Conservation (phyloP, 192 early-diverging fungal genomes). For the Coemansia umbellata region DNA sequence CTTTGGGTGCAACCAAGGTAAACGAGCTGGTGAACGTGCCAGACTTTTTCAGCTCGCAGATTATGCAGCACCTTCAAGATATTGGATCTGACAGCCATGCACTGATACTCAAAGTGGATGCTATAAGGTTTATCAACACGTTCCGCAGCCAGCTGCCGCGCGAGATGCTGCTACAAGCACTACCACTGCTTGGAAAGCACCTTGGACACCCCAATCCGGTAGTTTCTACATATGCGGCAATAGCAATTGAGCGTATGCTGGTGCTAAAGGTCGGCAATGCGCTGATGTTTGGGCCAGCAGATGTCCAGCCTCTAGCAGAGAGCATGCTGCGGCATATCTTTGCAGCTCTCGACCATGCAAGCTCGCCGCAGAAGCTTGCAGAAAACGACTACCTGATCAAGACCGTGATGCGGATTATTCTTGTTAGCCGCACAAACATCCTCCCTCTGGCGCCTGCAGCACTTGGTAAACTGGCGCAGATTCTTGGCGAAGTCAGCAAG, state of each 20-base stretch:
- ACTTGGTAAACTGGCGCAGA: conserved; percentile 68
- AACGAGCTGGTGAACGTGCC: conserved; percentile 81
- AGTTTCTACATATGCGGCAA: conserved; percentile 89
- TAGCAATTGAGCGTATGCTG: conserved; percentile 86
- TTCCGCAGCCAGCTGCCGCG: conserved; percentile 93
- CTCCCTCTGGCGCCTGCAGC: conserved; percentile 66
- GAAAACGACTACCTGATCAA: conserved; percentile 98
- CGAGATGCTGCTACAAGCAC: conserved; percentile 66
- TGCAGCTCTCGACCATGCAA: conserved; percentile 66
- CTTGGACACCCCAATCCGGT: conserved; percentile 76
- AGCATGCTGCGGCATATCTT: conserved; percentile 71
- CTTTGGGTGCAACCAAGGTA: conserved; percentile 78
- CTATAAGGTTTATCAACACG: conserved; percentile 89
- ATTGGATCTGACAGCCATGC: conserved; percentile 62
- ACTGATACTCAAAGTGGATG: conserved; percentile 91
- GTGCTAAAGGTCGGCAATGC: conserved; percentile 62
- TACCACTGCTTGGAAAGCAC: conserved; percentile 78
- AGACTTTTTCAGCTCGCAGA: conserved; percentile 77
- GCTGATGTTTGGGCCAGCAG: conserved; percentile 61
- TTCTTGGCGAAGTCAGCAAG: conserved; percentile 78
- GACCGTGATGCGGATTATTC: conserved; percentile 80
- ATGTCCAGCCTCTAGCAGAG: conserved; percentile 68
- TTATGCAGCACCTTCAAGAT: conserved; percentile 79
- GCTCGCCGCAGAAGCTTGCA: conserved; percentile 86
- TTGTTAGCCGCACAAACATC: conserved; percentile 72